Base-by-base conservation (phyloP, 768 basidiomycete genomes). In the Coprinopsis cinerea region DNA sequence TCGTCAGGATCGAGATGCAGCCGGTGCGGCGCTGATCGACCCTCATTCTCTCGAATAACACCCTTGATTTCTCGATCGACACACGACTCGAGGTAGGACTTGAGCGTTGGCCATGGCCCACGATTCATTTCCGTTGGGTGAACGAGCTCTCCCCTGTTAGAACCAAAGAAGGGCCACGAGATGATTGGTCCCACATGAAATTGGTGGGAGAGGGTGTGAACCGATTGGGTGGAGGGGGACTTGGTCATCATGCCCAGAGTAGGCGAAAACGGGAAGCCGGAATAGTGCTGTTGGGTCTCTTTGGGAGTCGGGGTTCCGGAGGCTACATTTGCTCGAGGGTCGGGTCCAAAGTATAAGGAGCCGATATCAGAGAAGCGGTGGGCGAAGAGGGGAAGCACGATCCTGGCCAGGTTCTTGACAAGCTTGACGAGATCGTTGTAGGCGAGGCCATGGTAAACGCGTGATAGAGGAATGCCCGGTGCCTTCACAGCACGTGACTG, bases 141-240 rank as follows among this genome's bases (percentile, higher is more conserved):
- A 2, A 64, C 55, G 20, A 88, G 74, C 51, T 87, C 83, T 26
- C 89, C 89, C 34, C 90, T 76, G 55, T 84, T 82, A 3, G 87
- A 85, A 40, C 89, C 89, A 61, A 92, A 92, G 73, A 92, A 92
- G 1, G 89, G 85, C 89, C 90, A 92, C 2, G 88, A 90, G 44
- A 92, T 79, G 58, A 92, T 92, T 6, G 85, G 85, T 2, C 89
- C 89, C 37, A 91, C 72, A 44, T 83, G 78, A 64, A 75, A 79
- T 44, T 75, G 69, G 28, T 43, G 30, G n/a, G 45, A 53, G 40
- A 58, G 26, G 10, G 55, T 56, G 30, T 51, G 65, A 49, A 49
- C 57, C 39, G 53, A 53, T 40, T 53, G 57, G 53, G 37, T 56
- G 10, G 56, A 59, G 10, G 48, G 62, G 37, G 22, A 55, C 44